phyloP scores from a whole-genome alignment of 305 asterid genomes.

The Ilex paraguariensis region DNA sequence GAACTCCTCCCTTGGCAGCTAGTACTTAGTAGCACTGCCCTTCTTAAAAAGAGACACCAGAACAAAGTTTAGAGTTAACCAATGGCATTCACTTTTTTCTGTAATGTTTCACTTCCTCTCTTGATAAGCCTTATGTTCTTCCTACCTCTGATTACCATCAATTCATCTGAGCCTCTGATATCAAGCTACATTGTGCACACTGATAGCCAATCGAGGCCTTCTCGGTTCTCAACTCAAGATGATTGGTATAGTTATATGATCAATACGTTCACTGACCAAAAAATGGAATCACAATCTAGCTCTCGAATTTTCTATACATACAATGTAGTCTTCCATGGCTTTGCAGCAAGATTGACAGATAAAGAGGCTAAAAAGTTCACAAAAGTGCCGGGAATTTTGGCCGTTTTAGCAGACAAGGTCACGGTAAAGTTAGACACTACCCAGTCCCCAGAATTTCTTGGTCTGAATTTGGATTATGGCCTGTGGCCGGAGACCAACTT shows the following conservation, averaged over 20 bases:
- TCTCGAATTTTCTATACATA: constrained; percentile 10
- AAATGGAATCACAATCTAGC: neutral
- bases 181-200: constrained; percentile 11
- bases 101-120: too few species aligned
- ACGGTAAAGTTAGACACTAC: constrained; percentile 11
- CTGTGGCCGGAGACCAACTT: constrained; percentile 7
- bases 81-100: too few species aligned
- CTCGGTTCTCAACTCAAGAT: neutral
- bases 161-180: neutral
- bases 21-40: too few species aligned
- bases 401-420: constrained; percentile 4
- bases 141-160: neutral
- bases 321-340: constrained; percentile 9
- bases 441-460: constrained; percentile 12
- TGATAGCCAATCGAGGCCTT: constrained; percentile 5
- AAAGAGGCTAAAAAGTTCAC: constrained; percentile 10
- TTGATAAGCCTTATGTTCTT: neutral
- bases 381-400: neutral
- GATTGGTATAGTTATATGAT: constrained; percentile 12
- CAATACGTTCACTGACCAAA: neutral
- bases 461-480: constrained; percentile 10
- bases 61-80: too few species aligned
- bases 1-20: too few species aligned
- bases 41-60: too few species aligned
- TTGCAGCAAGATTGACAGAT: constrained; percentile 14